Conservation (phyloP, 257 asterid genomes). For the Ilex asprella region DNA sequence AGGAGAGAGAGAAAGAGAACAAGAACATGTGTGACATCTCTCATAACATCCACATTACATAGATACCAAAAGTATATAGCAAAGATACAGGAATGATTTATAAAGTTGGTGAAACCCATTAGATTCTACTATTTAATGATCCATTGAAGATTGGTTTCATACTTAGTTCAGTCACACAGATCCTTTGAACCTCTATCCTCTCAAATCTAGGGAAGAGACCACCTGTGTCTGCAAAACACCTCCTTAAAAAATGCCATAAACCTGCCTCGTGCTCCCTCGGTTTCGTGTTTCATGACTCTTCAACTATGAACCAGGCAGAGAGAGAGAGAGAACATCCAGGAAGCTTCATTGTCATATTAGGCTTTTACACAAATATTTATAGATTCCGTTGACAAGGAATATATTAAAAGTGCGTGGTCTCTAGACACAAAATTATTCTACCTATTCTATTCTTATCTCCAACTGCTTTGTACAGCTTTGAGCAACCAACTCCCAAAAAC, state of each 20-base stretch:
- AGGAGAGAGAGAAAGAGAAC: conserved; percentile 10
- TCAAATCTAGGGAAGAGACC: conserved; percentile 18
- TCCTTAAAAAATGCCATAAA: conserved; percentile 17
- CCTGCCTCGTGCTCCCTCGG: conserved; percentile 21
- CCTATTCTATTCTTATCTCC: conserved; percentile 32
- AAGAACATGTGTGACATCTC: not conserved
- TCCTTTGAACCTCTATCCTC: conserved; percentile 12
- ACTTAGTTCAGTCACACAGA: conserved; percentile 10
- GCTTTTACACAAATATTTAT: conserved; percentile 28
- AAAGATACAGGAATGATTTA: conserved; percentile 35
- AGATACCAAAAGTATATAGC: conserved; percentile 7
- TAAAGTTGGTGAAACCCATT: conserved; percentile 24
- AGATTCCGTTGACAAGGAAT: conserved; percentile 52
- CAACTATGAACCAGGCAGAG: conserved; percentile 10
- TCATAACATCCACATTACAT: not conserved
- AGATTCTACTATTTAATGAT: conserved; percentile 31
- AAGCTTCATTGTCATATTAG: conserved; percentile 61
- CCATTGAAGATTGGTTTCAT: conserved; percentile 30
- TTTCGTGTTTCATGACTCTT: conserved; percentile 15
- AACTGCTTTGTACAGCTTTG: conserved; percentile 38
- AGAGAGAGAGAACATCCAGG: conserved; percentile 49
- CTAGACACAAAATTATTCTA: conserved; percentile 34
- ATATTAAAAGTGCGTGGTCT: conserved; percentile 14
- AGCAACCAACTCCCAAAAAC: conserved; percentile 52
- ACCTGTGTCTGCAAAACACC: conserved; percentile 7